Conservation (phyloP, 441 rosid species). For the Adansonia gregorii region DNA sequence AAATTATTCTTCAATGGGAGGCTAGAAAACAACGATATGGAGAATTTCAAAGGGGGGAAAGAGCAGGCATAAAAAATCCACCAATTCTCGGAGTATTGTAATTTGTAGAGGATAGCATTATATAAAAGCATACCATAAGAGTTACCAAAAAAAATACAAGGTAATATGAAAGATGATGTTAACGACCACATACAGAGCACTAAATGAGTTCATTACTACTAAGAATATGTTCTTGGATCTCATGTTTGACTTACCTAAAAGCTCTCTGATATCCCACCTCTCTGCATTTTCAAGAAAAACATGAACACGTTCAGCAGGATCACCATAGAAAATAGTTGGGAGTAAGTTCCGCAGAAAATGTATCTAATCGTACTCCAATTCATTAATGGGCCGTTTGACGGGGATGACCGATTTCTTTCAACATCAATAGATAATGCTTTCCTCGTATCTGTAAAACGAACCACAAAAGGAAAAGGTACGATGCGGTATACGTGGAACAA, state of each 20-base stretch:
- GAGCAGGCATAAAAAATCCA: no score
- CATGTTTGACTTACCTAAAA: slow-evolving; percentile 14
- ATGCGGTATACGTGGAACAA: background rate
- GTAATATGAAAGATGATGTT: background rate
- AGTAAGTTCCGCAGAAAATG: background rate
- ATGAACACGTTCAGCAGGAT: background rate
- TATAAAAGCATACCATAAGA: background rate
- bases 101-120: background rate
- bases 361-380: slow-evolving; percentile 76
- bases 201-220: background rate
- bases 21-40: no score
- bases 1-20: no score
- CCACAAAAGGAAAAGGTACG: slow-evolving; percentile 10
- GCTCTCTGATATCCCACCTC: background rate
- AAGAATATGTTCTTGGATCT: background rate
- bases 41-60: no score
- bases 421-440: slow-evolving; percentile 92
- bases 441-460: slow-evolving; percentile 73
- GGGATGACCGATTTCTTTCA: slow-evolving; percentile 90
- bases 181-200: background rate
- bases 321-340: background rate
- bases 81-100: background rate
- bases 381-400: slow-evolving; percentile 84
- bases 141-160: background rate
- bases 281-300: background rate